phyloP scores from a whole-genome alignment of 2,329 filamentous ascomycete genomes.

The Helotiales sp. region DNA sequence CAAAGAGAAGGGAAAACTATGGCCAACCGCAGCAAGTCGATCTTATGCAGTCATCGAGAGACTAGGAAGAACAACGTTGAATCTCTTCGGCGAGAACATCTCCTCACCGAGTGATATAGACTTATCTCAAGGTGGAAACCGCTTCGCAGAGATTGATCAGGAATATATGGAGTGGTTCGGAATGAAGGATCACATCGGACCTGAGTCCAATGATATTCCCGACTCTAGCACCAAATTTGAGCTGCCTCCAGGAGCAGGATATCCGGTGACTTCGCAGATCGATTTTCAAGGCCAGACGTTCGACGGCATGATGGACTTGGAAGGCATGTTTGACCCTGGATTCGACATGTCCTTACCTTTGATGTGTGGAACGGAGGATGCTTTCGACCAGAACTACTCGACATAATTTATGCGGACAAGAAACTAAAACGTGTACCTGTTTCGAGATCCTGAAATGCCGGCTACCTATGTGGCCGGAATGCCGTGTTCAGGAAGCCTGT shows the following conservation, averaged over 20 bases:
- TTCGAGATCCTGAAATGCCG: no score
- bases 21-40: neutral
- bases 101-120: neutral
- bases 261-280: neutral
- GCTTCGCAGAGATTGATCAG: conserved; percentile 2
- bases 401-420: neutral
- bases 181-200: neutral
- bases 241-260: neutral
- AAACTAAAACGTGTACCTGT: neutral
- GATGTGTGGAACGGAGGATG: neutral
- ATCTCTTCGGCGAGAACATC: neutral
- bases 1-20: neutral
- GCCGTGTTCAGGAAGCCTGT: no score
- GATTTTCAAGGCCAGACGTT: neutral
- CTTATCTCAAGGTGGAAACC: neutral
- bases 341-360: conserved; percentile 4
- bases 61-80: neutral
- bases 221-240: neutral
- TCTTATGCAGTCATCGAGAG: neutral
- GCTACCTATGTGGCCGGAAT: no score
- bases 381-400: neutral
- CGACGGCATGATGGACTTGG: neutral
- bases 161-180: conserved; percentile 5
- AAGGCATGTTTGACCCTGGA: conserved; percentile 2
- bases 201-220: neutral